Evolutionary conservation across 2,329 filamentous ascomycete species (phyloP).

Genomic region (Triangularia setosa): DNA sequence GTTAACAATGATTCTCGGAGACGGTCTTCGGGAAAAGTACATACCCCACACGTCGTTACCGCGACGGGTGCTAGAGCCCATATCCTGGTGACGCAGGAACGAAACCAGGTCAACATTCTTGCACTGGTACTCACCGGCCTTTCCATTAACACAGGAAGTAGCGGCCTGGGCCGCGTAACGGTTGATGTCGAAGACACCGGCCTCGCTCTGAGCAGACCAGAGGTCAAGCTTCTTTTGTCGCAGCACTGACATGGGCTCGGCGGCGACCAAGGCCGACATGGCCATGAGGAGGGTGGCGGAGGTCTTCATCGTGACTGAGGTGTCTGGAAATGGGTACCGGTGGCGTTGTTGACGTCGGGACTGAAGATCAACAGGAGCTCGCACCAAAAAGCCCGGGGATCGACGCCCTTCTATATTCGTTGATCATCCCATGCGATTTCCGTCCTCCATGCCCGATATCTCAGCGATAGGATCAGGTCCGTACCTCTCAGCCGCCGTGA

Average conservation of each 20-base stretch:
- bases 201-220: conserved; percentile 14
- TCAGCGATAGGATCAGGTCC: neutral
- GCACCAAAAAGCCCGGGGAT: neutral
- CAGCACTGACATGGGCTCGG: conserved; percentile 13
- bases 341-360: neutral
- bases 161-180: conserved; percentile 10
- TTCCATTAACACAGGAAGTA: conserved; percentile 12
- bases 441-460: neutral
- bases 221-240: conserved; percentile 10
- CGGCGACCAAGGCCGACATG: conserved; percentile 10
- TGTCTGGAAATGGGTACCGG: neutral
- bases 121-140: conserved; percentile 16
- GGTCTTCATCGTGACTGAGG: conserved; percentile 9
- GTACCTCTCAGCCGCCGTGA: neutral
- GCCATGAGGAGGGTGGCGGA: conserved; percentile 5
- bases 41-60: conserved; percentile 19
- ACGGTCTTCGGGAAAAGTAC: neutral
- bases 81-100: conserved; percentile 17
- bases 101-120: conserved; percentile 14
- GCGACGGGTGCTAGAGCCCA: conserved; percentile 12
- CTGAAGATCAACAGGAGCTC: neutral
- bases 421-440: neutral
- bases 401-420: neutral
- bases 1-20: neutral
- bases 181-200: conserved; percentile 14